Evolutionary conservation across 108 stramenopile species (phyloP).

Genomic region (Pseudonitzschia delicatissima): DNA sequence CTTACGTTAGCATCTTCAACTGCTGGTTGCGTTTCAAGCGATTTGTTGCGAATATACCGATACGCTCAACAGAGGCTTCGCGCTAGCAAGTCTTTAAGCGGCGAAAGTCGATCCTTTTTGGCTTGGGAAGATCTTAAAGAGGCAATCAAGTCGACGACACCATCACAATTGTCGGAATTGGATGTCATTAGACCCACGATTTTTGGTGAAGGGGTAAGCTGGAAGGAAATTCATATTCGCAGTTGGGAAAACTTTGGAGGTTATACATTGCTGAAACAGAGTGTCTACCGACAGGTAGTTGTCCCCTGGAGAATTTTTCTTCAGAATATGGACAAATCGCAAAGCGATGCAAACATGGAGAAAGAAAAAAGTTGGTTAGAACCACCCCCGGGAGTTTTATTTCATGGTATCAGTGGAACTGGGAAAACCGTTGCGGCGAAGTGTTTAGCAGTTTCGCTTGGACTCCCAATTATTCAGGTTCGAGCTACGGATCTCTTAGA

Average conservation of each 20-base stretch:
- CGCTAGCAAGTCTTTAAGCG: neutral
- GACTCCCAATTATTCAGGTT: conserved; percentile 56
- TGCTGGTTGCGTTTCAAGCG: conserved; percentile 74
- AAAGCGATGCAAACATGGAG: neutral
- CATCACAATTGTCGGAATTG: conserved; percentile 73
- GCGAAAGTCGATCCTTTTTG: conserved; percentile 23
- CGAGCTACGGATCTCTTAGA: conserved; percentile 89
- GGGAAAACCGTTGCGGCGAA: conserved; percentile 72
- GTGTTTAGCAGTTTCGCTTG: conserved; percentile 74
- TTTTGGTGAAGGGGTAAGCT: conserved; percentile 7
- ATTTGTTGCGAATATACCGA: conserved; percentile 60
- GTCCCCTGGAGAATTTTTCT: conserved; percentile 67
- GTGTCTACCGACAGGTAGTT: conserved; percentile 67
- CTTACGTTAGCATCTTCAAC: conserved; percentile 51
- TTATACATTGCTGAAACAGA: conserved; percentile 53
- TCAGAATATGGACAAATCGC: conserved; percentile 4
- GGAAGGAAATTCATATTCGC: conserved; percentile 17
- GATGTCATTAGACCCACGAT: conserved; percentile 58
- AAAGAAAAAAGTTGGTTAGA: conserved; percentile 23
- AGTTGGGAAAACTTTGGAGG: conserved; percentile 64
- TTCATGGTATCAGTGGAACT: conserved; percentile 73
- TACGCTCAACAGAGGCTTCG: conserved; percentile 47
- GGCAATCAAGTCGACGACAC: conserved; percentile 52
- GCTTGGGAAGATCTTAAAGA: conserved; percentile 60
- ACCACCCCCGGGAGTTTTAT: conserved; percentile 76